phyloP scores from a whole-genome alignment of 805 yeast species.

The Yamadazyma akitaensis region DNA sequence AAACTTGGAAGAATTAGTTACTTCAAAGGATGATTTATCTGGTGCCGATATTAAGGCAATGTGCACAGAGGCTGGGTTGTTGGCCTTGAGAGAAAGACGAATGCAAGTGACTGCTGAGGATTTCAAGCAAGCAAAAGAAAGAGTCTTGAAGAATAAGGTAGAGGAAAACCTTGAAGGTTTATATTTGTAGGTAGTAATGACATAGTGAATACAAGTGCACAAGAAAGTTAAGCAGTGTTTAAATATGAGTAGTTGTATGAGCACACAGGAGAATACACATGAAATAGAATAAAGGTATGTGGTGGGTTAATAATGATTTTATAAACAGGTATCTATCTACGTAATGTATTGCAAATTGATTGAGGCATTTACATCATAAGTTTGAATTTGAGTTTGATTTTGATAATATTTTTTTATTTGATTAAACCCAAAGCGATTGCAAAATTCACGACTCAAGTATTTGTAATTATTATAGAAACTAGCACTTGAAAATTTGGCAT shows the following conservation, averaged over 20 bases:
- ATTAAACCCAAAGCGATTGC: neutral
- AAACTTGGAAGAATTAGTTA: constrained; percentile 82
- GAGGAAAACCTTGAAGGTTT: constrained; percentile 95
- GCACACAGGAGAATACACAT: neutral
- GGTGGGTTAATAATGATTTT: too few relatives aligned
- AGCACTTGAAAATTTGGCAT: too few relatives aligned
- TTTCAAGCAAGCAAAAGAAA: constrained; percentile 88
- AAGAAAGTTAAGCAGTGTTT: too few relatives aligned
- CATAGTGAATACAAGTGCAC: neutral
- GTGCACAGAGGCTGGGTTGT: constrained; percentile 94
- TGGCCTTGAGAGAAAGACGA: constrained; percentile 93
- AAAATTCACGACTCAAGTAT: constrained; percentile 3
- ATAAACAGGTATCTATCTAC: too few relatives aligned
- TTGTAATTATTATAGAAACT: too few relatives aligned
- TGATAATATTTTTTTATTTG: too few relatives aligned
- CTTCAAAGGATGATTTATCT: constrained; percentile 87
- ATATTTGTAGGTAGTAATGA: constrained; percentile 43
- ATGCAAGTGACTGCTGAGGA: constrained; percentile 96
- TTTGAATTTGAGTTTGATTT: too few relatives aligned
- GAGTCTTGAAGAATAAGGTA: constrained; percentile 92
- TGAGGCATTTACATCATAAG: too few relatives aligned
- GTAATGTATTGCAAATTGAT: neutral
- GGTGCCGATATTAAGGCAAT: constrained; percentile 98
- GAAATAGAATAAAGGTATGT: too few relatives aligned
- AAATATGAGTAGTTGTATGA: neutral